These are phyloP conservation scores for Colletotrichum tabaci DNA, from an alignment of 2,329 filamentous ascomycete genomes.

Conservation along the genomic window DNA sequence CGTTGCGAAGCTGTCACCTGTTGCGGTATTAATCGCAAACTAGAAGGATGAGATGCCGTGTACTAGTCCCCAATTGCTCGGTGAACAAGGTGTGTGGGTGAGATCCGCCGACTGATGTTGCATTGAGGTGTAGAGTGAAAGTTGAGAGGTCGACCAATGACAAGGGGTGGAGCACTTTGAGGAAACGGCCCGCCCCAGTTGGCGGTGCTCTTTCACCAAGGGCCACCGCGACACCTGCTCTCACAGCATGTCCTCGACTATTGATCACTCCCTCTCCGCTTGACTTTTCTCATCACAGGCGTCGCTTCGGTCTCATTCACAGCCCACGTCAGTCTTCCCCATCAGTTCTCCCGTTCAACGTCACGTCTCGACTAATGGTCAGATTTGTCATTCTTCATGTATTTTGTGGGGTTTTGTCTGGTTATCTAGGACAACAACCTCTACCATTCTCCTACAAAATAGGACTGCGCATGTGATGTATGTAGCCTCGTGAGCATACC, in stretches of 20 bases:
- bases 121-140: not conserved
- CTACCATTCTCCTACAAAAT: not conserved
- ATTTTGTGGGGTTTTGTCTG: slow-evolving; percentile 29
- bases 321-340: too few species aligned
- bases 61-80: not conserved
- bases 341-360: not conserved
- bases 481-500: slow-evolving; percentile 1
- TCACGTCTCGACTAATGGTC: not conserved
- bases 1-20: not conserved
- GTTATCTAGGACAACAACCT: slow-evolving; percentile 38
- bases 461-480: slow-evolving; percentile 11
- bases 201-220: too few species aligned
- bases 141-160: not conserved
- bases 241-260: too few species aligned
- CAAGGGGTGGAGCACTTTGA: not conserved
- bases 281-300: not conserved
- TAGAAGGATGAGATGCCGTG: not conserved
- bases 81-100: not conserved
- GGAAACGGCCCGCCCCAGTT: not conserved
- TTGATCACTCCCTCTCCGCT: not conserved
- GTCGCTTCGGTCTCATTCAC: too few species aligned
- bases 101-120: not conserved
- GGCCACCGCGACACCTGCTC: too few species aligned
- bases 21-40: not conserved
- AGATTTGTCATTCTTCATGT: not conserved